A percentile compares a stretch with the other conserved stretches of the same genome.
Evolutionary conservation across 139 green algal genomes (phyloP).

Genomic region (Pseudopediastrum boryanum): DNA sequence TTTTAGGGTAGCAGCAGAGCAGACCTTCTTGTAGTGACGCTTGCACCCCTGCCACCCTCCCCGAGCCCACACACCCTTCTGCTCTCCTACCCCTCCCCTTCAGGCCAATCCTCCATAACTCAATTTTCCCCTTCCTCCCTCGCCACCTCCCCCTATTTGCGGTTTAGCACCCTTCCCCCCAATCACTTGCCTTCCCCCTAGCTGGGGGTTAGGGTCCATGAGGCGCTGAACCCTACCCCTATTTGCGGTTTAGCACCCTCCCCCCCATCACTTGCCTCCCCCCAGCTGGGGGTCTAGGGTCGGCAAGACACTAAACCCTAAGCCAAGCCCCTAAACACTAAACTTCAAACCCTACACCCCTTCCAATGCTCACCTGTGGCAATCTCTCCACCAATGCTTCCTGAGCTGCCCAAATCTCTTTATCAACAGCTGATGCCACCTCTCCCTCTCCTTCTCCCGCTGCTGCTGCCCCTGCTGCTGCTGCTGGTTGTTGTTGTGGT

Average conservation of each 20-base stretch:
- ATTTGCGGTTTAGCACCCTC: too few relatives aligned
- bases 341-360: neutral
- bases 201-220: too few relatives aligned
- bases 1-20: too few relatives aligned
- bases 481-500: neutral
- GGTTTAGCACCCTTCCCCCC: neutral
- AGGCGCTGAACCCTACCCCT: too few relatives aligned
- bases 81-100: too few relatives aligned
- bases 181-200: neutral
- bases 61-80: too few relatives aligned
- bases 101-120: neutral
- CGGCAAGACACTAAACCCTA: too few relatives aligned
- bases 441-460: neutral
- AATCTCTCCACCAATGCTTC: constrained; percentile 51
- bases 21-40: too few relatives aligned
- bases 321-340: too few relatives aligned
- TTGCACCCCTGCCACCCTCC: too few relatives aligned
- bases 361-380: constrained; percentile 46
- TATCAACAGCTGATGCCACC: constrained; percentile 15
- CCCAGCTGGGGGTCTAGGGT: too few relatives aligned
- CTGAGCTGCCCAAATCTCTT: constrained; percentile 41
- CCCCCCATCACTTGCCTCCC: neutral
- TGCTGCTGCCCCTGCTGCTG: neutral
- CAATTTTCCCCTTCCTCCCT: neutral
- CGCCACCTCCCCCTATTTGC: too few relatives aligned